Base-by-base conservation (phyloP, 1,284 basidiomycete species). In the Sporisorium reilianum region DNA sequence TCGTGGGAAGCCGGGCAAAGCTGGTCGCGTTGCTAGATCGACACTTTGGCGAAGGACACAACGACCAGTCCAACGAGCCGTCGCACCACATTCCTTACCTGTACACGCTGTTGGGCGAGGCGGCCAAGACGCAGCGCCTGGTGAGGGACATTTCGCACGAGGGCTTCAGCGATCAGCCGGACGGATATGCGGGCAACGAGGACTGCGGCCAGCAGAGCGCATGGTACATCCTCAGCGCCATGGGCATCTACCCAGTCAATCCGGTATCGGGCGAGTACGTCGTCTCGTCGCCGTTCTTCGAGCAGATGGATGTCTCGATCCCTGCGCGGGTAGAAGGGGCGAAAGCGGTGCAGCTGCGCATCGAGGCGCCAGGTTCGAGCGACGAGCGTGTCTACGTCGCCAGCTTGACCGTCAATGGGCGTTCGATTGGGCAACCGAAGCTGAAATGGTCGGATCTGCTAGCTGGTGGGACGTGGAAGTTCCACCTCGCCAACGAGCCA, bases 121-220 rank as follows among this genome's bases (percentile, higher is more conserved):
- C 92, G 0, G 89, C 88, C 51, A 90, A 90, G 76, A 88, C 91
- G 0, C 92, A 93, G 82, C 87, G 89, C 61, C 88, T 89, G n/a
- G 88, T 93, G 3, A 88, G 90, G 26, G 86, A 89, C 58, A 90
- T 94, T 46, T 90, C 91, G 0, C 55, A 83, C 49, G 84, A 82
- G 2, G 88, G 92, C 80, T 93, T 92, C 83, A 90, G 91, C 73
- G 89, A 89, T 58, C 89, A 89, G 1, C 87, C 90, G 2, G 88
- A 88, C 57, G 91, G 91, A 8, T 86, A 92, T 2, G 88, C 90
- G 12, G 91, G 91, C 89, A 94, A 94, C 79, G 93, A 94, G 83
- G 93, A 94, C 78, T 93, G 92, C 75, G 92, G 93, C 0, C 93
- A 94, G 82, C 93, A 93, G 91, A 92, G 90, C 77, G 91, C 92